Evolutionary conservation across 2,329 filamentous ascomycete genomes (phyloP), one percentile per base, ranked within the genome.

Genomic region (Beauveria sp.): DNA sequence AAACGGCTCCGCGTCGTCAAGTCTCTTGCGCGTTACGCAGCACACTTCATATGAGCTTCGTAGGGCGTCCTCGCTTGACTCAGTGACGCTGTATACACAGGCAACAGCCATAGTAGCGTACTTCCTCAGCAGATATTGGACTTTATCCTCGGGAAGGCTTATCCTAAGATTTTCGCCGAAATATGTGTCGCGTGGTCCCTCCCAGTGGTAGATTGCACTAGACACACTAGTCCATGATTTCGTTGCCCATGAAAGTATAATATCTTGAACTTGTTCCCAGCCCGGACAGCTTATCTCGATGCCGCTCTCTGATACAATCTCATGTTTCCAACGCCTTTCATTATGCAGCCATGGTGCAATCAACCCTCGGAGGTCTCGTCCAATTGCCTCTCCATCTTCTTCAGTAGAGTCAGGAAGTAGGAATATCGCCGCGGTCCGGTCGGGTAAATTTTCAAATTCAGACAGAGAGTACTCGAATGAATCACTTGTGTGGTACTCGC

Each of bases 321-420:
- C 58, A 22, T 61, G 61, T 47, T 63, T 81, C 77, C 87, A 86
- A 59, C 86, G 82, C 22, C 74, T 79, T 56, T 85, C 79, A 51
- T 85, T 85, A 67, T 88, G 86, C 54, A 92, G 76, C 89, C 89
- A 93, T 2, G 90, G 89, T 0, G 86, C 86, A 55, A 93, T 75
- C 43, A 93, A 70, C 0, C 86, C 84, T 64, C 83, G 83, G 60
- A 93, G 69, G 69, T 92, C 88, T 61, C 88, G 81, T 1, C 83
- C 85, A 53, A 87, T 70, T 43, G 75, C 63, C 2, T 77, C 73
- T 45, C 77, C 74, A 34, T 79, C 72, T 18, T 68, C 68, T 24
- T 67, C 63, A 28, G 78, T 79, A 1, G 84, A 86, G 59, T 82
- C 80, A 8, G 81, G 81, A 5, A 93, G 75, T 30, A 92, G 77